Evolutionary conservation across 1,284 basidiomycete species (phyloP).

Genomic region (Trichosporon ovoides): DNA sequence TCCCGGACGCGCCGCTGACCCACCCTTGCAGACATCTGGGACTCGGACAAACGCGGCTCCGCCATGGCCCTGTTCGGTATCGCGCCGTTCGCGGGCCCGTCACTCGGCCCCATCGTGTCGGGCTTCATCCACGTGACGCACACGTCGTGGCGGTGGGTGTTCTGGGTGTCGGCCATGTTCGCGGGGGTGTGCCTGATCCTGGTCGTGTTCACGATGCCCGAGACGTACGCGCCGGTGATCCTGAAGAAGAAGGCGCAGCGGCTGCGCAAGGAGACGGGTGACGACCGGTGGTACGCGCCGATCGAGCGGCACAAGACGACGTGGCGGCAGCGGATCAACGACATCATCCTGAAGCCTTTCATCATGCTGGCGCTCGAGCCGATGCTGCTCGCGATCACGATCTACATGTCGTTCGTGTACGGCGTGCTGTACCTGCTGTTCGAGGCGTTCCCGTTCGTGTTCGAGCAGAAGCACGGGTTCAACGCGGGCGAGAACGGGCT

Average conservation of each 20-base stretch:
- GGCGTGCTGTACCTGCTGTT: slow-evolving; percentile 45
- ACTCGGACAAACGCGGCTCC: slow-evolving; percentile 61
- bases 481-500: slow-evolving; percentile 51
- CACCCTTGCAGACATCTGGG: slow-evolving; percentile 57
- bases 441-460: slow-evolving; percentile 52
- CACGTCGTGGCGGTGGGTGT: slow-evolving; percentile 52
- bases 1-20: neutral
- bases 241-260: slow-evolving; percentile 54
- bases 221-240: slow-evolving; percentile 61
- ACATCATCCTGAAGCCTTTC: slow-evolving; percentile 58
- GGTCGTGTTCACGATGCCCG: slow-evolving; percentile 65
- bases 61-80: slow-evolving; percentile 65
- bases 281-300: slow-evolving; percentile 58
- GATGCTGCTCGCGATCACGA: slow-evolving; percentile 65
- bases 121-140: slow-evolving; percentile 55
- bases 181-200: slow-evolving; percentile 39
- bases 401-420: slow-evolving; percentile 57
- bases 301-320: slow-evolving; percentile 20
- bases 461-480: slow-evolving; percentile 50
- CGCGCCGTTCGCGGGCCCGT: slow-evolving; percentile 65
- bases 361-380: slow-evolving; percentile 66
- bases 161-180: slow-evolving; percentile 68
- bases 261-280: slow-evolving; percentile 59
- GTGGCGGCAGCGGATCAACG: slow-evolving; percentile 47
- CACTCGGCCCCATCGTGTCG: slow-evolving; percentile 60